A percentile compares a stretch with the other conserved stretches of the same genome.
phyloP scores from a whole-genome alignment of 495 filamentous ascomycete species.

The Aspergillus olivimuriae region DNA sequence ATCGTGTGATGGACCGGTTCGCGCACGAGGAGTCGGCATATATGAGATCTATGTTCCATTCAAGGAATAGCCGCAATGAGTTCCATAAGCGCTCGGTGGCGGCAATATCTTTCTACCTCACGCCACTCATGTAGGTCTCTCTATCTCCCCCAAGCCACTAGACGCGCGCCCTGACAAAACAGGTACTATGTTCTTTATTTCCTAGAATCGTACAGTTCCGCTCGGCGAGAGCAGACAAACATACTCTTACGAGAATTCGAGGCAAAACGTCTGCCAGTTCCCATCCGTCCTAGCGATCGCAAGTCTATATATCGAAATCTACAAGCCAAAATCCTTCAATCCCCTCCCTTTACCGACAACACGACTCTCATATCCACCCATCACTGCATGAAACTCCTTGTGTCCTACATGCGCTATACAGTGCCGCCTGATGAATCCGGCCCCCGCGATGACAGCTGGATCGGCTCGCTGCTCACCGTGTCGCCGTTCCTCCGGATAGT shows the following conservation, averaged over 20 bases:
- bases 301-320: constrained; percentile 33
- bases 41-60: constrained; percentile 28
- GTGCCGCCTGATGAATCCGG: constrained; percentile 26
- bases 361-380: constrained; percentile 38
- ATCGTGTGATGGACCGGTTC: constrained; percentile 39
- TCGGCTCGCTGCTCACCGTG: constrained; percentile 36
- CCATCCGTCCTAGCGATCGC: constrained; percentile 27
- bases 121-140: constrained; percentile 36
- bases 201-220: constrained; percentile 34
- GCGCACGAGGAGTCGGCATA: constrained; percentile 23
- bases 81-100: constrained; percentile 29
- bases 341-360: constrained; percentile 40
- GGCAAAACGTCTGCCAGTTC: constrained; percentile 32
- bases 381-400: constrained; percentile 39
- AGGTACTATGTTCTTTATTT: constrained; percentile 41
- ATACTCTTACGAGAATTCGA: constrained; percentile 36
- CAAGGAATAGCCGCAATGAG: constrained; percentile 26
- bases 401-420: constrained; percentile 35
- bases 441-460: constrained; percentile 36
- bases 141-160: no score
- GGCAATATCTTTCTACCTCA: constrained; percentile 34
- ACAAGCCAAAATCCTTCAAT: constrained; percentile 34
- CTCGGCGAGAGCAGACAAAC: constrained; percentile 38
- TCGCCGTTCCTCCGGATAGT: constrained; percentile 37
- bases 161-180: no score